Percentiles rank a stretch among this genome's conserved stretches.
Conservation (phyloP, 164 flowering plant species). For the Magnolia sinica region DNA sequence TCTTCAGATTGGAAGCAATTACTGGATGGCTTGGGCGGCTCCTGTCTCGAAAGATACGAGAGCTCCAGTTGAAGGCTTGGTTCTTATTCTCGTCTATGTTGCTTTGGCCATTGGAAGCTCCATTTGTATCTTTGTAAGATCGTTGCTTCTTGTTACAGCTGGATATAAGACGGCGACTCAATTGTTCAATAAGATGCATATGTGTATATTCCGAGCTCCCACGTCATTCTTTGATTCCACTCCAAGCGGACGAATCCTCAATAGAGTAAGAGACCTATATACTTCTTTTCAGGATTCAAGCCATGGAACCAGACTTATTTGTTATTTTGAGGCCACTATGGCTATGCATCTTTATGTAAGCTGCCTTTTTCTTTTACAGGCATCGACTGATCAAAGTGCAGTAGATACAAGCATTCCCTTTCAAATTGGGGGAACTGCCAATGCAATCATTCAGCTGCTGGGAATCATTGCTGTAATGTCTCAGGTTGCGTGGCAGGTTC, state of each 20-base stretch:
- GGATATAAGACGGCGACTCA: slow-evolving; percentile 72
- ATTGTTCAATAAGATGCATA: slow-evolving; percentile 81
- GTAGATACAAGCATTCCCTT: slow-evolving; percentile 54
- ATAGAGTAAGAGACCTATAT: slow-evolving; percentile 48
- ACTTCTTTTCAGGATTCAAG: background rate
- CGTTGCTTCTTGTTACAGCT: slow-evolving; percentile 50
- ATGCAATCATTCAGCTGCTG: slow-evolving; percentile 56
- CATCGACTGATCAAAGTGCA: slow-evolving; percentile 89
- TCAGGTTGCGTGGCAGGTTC: slow-evolving; percentile 89
- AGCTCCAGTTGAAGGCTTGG: slow-evolving; percentile 39
- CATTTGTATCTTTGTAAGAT: slow-evolving; percentile 49
- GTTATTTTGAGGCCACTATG: background rate
- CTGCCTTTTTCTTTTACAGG: slow-evolving; percentile 38
- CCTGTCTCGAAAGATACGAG: slow-evolving; percentile 54
- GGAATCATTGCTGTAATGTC: slow-evolving; percentile 86
- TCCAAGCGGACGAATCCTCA: slow-evolving; percentile 85
- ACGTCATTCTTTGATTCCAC: slow-evolving; percentile 98
- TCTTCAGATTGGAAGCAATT: slow-evolving; percentile 89
- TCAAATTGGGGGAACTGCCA: slow-evolving; percentile 46
- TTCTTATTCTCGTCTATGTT: slow-evolving; percentile 59
- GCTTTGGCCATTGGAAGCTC: slow-evolving; percentile 68
- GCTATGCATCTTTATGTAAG: background rate
- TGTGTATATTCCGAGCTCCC: slow-evolving; percentile 78
- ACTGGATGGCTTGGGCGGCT: slow-evolving; percentile 96
- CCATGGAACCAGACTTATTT: background rate